These are phyloP conservation scores for Rubroboletus satanas DNA, from an alignment of 768 basidiomycete species.

Conservation along the genomic window DNA sequence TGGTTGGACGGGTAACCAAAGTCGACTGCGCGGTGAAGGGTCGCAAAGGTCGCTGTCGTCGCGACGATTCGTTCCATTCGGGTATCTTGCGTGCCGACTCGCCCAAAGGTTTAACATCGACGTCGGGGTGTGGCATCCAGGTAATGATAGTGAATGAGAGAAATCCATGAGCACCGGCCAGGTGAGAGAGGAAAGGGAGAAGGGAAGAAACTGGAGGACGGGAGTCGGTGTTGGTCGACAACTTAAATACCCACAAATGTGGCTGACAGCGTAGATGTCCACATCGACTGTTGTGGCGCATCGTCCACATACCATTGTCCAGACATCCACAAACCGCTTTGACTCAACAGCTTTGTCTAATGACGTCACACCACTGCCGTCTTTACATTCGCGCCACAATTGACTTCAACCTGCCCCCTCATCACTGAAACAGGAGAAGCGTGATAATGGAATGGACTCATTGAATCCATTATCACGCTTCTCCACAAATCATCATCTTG, in stretches of 20 bases:
- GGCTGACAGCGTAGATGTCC: constrained; percentile 7
- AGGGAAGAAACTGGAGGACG: not conserved
- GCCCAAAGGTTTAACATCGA: too few relatives aligned
- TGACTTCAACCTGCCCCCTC: too few relatives aligned
- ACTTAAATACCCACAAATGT: constrained; percentile 9
- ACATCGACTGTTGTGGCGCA: not conserved
- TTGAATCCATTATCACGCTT: too few relatives aligned
- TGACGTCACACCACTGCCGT: not conserved
- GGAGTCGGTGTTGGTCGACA: not conserved
- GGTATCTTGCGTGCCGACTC: constrained; percentile 1
- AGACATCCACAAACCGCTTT: not conserved
- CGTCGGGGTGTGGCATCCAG: not conserved
- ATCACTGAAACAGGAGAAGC: too few relatives aligned
- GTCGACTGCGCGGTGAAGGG: not conserved
- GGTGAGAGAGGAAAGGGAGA: not conserved
- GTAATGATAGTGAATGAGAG: not conserved
- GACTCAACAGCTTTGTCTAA: not conserved
- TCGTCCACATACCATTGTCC: constrained; percentile 2
- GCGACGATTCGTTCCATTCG: not conserved
- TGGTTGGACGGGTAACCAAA: not conserved
- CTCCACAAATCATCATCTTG: not conserved
- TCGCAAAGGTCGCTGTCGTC: not conserved
- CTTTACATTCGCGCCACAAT: too few relatives aligned
- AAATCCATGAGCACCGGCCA: not conserved
- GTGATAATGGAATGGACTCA: too few relatives aligned